Evolutionary conservation across 305 asterid species (phyloP).

Genomic region (Nicotiana rustica): DNA sequence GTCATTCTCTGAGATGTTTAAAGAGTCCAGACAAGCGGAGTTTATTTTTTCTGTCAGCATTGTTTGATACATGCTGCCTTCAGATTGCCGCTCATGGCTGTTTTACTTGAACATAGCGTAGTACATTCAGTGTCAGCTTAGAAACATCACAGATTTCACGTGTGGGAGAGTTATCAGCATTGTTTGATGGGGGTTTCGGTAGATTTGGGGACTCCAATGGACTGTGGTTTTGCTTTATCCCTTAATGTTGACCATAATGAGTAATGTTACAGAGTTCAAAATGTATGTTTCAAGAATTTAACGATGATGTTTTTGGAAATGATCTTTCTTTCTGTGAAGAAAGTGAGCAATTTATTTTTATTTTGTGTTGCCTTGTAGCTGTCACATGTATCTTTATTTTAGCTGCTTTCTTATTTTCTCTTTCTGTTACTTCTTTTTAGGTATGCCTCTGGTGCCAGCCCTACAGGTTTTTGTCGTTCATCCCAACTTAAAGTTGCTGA

Average conservation of each 20-base stretch:
- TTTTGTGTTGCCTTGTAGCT: neutral
- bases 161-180: no score
- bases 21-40: no score
- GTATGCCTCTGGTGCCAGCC: conserved; percentile 61
- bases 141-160: no score
- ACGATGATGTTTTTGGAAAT: neutral
- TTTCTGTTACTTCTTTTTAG: conserved; percentile 44
- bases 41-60: no score
- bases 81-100: no score
- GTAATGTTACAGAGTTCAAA: neutral
- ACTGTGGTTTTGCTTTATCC: neutral
- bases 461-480: conserved; percentile 72
- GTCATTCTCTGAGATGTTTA: no score
- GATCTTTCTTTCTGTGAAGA: neutral
- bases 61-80: no score
- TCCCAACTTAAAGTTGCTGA: conserved; percentile 75
- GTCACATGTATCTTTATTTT: neutral
- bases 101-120: no score
- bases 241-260: neutral
- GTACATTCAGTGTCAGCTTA: no score
- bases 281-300: conserved; percentile 6
- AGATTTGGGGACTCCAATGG: no score
- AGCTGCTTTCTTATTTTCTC: conserved; percentile 24
- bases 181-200: no score
- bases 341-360: no score